Conservation (phyloP, 805 yeast species). For the Aciculoconidium aculeatum region DNA sequence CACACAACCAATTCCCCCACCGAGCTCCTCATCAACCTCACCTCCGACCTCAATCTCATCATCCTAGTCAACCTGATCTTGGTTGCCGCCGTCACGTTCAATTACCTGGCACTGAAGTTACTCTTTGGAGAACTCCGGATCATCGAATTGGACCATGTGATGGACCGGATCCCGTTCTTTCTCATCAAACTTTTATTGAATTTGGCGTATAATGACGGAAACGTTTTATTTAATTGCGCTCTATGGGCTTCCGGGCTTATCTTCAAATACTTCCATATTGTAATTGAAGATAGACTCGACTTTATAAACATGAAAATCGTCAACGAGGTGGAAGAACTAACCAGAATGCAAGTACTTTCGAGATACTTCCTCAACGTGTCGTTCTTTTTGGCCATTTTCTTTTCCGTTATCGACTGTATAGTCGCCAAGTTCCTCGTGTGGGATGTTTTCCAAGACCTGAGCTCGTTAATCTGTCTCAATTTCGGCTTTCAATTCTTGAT, state of each 20-base stretch:
- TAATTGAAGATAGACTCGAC: constrained; percentile 51
- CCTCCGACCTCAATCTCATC: constrained; percentile 23
- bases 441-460: constrained; percentile 45
- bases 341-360: constrained; percentile 19
- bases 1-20: no score
- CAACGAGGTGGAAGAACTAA: constrained; percentile 12
- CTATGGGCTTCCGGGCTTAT: constrained; percentile 24
- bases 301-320: constrained; percentile 23
- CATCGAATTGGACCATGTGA: constrained; percentile 65
- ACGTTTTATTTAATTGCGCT: constrained; percentile 47
- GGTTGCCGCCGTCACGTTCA: background rate
- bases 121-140: constrained; percentile 68
- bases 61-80: constrained; percentile 4
- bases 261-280: constrained; percentile 71
- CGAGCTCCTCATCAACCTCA: constrained; percentile 22
- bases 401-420: constrained; percentile 45
- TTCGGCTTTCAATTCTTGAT: constrained; percentile 76
- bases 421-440: constrained; percentile 53
- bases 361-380: constrained; percentile 33
- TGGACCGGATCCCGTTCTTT: constrained; percentile 30
- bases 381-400: constrained; percentile 37
- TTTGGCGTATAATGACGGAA: constrained; percentile 60
- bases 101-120: no score
- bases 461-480: constrained; percentile 51
- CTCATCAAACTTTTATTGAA: constrained; percentile 48